Conservation (phyloP, 495 filamentous ascomycete genomes). For the Niebla homalea region DNA sequence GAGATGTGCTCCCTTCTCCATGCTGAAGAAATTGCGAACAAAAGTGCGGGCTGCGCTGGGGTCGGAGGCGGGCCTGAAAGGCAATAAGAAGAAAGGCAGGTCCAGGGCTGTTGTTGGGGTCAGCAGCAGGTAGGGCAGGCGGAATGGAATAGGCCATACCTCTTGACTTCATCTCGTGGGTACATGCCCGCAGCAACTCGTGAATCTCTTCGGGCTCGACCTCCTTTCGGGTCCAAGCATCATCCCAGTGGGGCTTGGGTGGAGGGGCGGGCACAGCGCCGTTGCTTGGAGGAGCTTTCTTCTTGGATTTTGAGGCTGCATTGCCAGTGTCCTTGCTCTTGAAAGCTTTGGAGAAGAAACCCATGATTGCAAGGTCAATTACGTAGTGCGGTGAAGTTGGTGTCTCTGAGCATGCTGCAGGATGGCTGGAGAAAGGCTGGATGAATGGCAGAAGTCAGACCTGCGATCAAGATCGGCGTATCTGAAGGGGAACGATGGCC, state of each 20-base stretch:
- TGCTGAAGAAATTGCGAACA: slow-evolving; percentile 82
- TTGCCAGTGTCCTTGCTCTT: slow-evolving; percentile 49
- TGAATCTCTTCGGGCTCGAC: slow-evolving; percentile 86
- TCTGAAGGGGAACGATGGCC: too few relatives aligned
- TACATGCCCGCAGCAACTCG: slow-evolving; percentile 70
- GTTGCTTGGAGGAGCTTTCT: slow-evolving; percentile 44
- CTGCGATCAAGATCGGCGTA: too few relatives aligned
- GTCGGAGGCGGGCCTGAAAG: slow-evolving; percentile 86
- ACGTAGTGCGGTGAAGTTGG: too few relatives aligned
- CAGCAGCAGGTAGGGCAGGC: slow-evolving; percentile 14
- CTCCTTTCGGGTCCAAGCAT: slow-evolving; percentile 76
- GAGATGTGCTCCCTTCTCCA: slow-evolving; percentile 34
- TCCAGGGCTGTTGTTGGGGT: slow-evolving; percentile 51
- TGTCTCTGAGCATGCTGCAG: too few relatives aligned
- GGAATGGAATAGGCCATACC: slow-evolving; percentile 41
- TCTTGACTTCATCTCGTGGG: slow-evolving; percentile 83
- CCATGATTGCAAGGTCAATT: slow-evolving; percentile 22
- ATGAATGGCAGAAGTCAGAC: too few relatives aligned
- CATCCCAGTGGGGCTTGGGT: slow-evolving; percentile 69
- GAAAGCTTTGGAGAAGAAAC: slow-evolving; percentile 61
- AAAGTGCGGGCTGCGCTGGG: slow-evolving; percentile 83
- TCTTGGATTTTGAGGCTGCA: slow-evolving; percentile 40
- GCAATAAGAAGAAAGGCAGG: slow-evolving; percentile 86
- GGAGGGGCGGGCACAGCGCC: slow-evolving; percentile 32
- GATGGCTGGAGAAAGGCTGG: too few relatives aligned